These are phyloP conservation scores for Rhizodiscina lignyota DNA, from an alignment of 495 filamentous ascomycete species.

Conservation along the genomic window DNA sequence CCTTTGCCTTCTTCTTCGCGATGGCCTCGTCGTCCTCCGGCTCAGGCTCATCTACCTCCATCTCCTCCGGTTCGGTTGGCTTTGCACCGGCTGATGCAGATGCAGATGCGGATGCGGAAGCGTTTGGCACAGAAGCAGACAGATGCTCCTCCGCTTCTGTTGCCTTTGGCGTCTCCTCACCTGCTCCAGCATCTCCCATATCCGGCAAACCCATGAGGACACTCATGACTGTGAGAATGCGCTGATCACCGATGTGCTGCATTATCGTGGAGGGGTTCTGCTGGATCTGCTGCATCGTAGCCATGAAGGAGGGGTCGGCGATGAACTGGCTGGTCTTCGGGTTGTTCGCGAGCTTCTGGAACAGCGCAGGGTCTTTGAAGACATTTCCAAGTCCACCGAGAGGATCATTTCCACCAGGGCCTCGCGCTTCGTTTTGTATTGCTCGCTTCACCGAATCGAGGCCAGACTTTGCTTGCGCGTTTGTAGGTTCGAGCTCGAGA, in stretches of 20 bases:
- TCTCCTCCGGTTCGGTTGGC: conserved; percentile 35
- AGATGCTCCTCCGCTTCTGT: conserved; percentile 54
- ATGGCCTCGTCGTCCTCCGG: conserved; percentile 63
- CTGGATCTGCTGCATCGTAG: conserved; percentile 64
- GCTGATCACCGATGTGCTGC: conserved; percentile 67
- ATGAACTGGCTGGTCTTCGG: conserved; percentile 81
- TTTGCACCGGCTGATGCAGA: conserved; percentile 32
- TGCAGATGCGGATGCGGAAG: no score
- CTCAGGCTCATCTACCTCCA: conserved; percentile 47
- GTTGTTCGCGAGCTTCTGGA: conserved; percentile 81
- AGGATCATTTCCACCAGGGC: conserved; percentile 53
- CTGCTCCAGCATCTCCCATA: conserved; percentile 27
- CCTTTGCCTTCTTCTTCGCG: conserved; percentile 77
- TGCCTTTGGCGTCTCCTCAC: conserved; percentile 21
- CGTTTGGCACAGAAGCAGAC: conserved; percentile 66
- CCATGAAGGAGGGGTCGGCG: conserved; percentile 78
- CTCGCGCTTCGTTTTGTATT: conserved; percentile 62
- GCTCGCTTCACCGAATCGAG: conserved; percentile 68
- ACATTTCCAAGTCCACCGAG: conserved; percentile 66
- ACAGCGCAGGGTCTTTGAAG: conserved; percentile 80
- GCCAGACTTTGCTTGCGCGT: conserved; percentile 83
- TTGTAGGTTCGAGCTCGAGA: conserved; percentile 75
- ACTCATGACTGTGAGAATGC: conserved; percentile 87
- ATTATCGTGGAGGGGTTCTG: conserved; percentile 67
- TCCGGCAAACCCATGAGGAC: conserved; percentile 73